Conservation (phyloP, 306 rosid genomes). For the Gleditsia sinensis region DNA sequence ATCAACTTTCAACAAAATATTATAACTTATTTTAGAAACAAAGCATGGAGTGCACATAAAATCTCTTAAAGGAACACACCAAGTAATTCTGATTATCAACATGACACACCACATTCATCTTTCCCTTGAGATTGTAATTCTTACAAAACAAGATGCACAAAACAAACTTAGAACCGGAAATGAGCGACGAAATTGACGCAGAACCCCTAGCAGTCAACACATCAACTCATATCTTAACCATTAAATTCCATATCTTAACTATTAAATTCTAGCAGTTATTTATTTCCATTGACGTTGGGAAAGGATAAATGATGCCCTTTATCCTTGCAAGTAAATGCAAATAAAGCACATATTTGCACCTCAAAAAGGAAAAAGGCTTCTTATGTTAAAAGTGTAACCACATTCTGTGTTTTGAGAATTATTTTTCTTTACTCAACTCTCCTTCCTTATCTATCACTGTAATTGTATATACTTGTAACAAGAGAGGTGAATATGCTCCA, state of each 20-base stretch:
- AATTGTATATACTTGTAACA: slow-evolving; percentile 7
- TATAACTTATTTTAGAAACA: slow-evolving; percentile 10
- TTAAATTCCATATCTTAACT: slow-evolving; percentile 8
- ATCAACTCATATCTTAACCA: not conserved
- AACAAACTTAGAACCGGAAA: not conserved
- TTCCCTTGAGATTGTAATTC: not conserved
- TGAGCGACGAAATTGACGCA: not conserved
- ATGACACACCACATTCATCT: not conserved
- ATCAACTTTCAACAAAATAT: slow-evolving; percentile 28
- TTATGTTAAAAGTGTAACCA: not conserved
- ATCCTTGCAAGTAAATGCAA: not conserved
- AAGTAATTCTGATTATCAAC: not conserved
- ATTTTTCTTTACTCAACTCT: slow-evolving; percentile 20
- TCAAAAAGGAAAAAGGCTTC: not conserved
- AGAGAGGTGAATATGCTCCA: slow-evolving; percentile 11
- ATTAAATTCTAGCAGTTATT: not conserved
- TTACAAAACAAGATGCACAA: not conserved
- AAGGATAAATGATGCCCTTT: not conserved
- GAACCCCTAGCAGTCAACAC: no score
- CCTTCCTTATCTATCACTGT: slow-evolving; percentile 6
- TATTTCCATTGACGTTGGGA: slow-evolving; percentile 15
- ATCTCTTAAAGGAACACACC: not conserved
- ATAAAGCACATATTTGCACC: slow-evolving; percentile 2
- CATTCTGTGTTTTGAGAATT: slow-evolving; percentile 11
- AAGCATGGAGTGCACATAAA: not conserved